Conservation (phyloP, 164 flowering plant species). For the Magnolia sinica region DNA sequence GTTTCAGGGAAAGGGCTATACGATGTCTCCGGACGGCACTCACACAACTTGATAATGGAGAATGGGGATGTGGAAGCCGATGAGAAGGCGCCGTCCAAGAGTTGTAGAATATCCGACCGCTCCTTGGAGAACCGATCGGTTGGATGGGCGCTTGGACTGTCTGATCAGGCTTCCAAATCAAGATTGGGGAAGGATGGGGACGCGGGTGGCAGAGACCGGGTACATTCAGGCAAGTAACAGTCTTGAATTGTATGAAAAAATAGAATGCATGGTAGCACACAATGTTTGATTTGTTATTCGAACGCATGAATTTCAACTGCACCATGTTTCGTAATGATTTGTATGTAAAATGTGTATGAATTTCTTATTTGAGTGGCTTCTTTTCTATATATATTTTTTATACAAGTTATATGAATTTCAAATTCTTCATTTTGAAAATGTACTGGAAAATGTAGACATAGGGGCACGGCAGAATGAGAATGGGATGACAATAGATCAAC, state of each 20-base stretch:
- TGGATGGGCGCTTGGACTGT: constrained; percentile 12
- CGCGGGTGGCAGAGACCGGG: constrained; percentile 9
- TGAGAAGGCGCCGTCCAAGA: constrained; percentile 11
- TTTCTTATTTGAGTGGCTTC: background rate
- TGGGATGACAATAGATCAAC: background rate
- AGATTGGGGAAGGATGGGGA: constrained; percentile 15
- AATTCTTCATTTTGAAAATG: background rate
- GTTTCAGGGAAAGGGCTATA: background rate
- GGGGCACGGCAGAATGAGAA: background rate
- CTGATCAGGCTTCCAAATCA: constrained; percentile 25
- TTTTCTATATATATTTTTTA: background rate
- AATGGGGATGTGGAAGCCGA: constrained; percentile 15
- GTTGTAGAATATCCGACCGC: background rate
- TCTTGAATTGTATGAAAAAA: background rate
- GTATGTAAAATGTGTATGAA: background rate
- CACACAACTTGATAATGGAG: background rate
- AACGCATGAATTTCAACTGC: background rate
- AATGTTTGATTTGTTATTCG: background rate
- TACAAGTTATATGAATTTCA: background rate
- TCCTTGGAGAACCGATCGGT: constrained; percentile 17
- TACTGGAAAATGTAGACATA: background rate
- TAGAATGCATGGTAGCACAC: background rate
- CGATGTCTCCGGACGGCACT: background rate
- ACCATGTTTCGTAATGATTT: background rate
- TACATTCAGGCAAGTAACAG: constrained; percentile 24